Percentiles rank a stretch among this genome's conserved stretches.
phyloP scores from a whole-genome alignment of 2,329 filamentous ascomycete species.

The Cladobotryum mycophilum region DNA sequence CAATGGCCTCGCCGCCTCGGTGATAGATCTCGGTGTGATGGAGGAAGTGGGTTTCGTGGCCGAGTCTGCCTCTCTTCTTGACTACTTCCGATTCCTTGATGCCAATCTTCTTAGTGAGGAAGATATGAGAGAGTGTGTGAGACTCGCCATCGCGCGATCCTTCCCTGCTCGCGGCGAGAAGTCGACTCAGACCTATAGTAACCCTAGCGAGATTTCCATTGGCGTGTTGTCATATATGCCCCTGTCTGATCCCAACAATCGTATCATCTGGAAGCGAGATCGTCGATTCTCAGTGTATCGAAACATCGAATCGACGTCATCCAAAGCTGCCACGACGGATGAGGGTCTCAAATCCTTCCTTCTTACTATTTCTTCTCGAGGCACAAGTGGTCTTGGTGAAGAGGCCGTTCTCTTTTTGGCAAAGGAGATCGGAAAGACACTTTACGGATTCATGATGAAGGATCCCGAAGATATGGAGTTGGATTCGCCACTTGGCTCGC shows the following conservation, averaged over 20 bases:
- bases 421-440: conserved; percentile 4
- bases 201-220: conserved; percentile 4
- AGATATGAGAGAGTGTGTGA: conserved; percentile 1
- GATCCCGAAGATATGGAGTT: conserved; percentile 6
- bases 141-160: neutral
- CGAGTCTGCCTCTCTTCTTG: neutral
- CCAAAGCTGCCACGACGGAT: neutral
- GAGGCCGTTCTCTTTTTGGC: neutral
- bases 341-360: neutral
- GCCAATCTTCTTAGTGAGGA: conserved; percentile 1
- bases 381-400: neutral
- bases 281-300: neutral
- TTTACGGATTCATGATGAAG: conserved; percentile 1
- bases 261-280: neutral
- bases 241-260: neutral
- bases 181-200: neutral
- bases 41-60: conserved; percentile 31
- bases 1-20: conserved; percentile 13
- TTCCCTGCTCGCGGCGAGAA: neutral
- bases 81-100: conserved; percentile 1
- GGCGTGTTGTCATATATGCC: conserved; percentile 3
- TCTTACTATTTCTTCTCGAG: neutral
- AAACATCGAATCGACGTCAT: neutral
- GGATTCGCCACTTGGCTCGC: conserved; percentile 1
- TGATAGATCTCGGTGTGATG: conserved; percentile 31